Percentiles rank a stretch among this genome's conserved stretches.
These are phyloP conservation scores for Viola pubescens DNA, from an alignment of 441 rosid genomes.

Conservation along the genomic window DNA sequence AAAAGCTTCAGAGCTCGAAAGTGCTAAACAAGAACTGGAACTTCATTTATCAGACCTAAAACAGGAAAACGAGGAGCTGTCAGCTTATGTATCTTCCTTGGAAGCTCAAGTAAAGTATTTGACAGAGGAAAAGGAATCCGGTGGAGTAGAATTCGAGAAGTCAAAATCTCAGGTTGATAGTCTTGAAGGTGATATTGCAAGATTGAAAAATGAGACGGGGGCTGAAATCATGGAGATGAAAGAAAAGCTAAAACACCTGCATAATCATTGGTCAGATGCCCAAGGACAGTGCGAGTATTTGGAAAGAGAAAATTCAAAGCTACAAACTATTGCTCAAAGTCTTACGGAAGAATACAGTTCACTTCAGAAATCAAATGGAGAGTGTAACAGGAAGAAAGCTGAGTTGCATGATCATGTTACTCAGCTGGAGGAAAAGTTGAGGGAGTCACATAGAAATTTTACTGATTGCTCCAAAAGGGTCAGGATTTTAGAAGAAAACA, in stretches of 20 bases:
- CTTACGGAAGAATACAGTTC: slow-evolving; percentile 30
- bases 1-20: slow-evolving; percentile 36
- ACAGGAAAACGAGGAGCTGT: slow-evolving; percentile 35
- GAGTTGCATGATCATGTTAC: slow-evolving; percentile 32
- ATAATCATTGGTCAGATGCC: slow-evolving; percentile 25
- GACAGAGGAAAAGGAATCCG: slow-evolving; percentile 29
- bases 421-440: slow-evolving; percentile 28
- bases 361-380: slow-evolving; percentile 29
- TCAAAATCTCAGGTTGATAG: slow-evolving; percentile 22
- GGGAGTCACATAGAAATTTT: slow-evolving; percentile 22
- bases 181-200: slow-evolving; percentile 28
- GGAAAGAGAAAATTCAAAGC: slow-evolving; percentile 21
- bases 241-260: slow-evolving; percentile 24
- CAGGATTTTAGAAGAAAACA: slow-evolving; percentile 28
- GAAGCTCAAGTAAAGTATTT: slow-evolving; percentile 33
- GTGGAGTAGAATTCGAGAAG: slow-evolving; percentile 24
- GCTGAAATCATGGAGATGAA: slow-evolving; percentile 18
- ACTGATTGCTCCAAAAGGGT: slow-evolving; percentile 30
- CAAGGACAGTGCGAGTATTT: slow-evolving; percentile 27
- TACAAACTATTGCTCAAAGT: slow-evolving; percentile 26
- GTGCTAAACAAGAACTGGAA: slow-evolving; percentile 27
- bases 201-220: slow-evolving; percentile 26
- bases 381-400: slow-evolving; percentile 27
- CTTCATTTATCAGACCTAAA: slow-evolving; percentile 24
- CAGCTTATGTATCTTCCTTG: slow-evolving; percentile 22